Evolutionary conservation across 2,329 filamentous ascomycete genomes (phyloP), one percentile per base, ranked within the genome.

Genomic region (Kalaharituber pfeilii): DNA sequence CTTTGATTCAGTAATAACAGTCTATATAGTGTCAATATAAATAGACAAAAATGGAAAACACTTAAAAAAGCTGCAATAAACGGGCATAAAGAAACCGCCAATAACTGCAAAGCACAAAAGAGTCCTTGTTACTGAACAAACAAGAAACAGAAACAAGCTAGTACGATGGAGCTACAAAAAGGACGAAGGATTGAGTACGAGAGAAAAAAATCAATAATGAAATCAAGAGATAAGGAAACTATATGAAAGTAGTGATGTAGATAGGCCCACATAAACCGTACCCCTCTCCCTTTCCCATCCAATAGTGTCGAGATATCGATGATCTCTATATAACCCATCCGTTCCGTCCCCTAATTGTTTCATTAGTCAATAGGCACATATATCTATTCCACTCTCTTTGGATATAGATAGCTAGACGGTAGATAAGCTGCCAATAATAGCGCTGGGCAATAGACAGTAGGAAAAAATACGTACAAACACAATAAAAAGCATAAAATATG

Each of bases 91-190:
- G n/a, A 36, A 36, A 66, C 66, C 52, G 62, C 58, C 64, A 63
- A 64, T 65, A 66, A 57, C 53, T 62, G 60, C 58, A 63, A 58
- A 60, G 58, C 65, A 59, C 62, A 54, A 24, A 33, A n/a, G 28
- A 52, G 42, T 26, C 20, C 8, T 20, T 20, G 44, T 28, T n/a
- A 27, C 25, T 26, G 36, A 51, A 36, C 50, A 51, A 25, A 47
- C 15, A 39, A 56, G 26, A 50, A 20, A 49, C 49, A 25, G 28
- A 56, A 27, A 51, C 52, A 42, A 67, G 63, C 26, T 36, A 66
- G 65, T 64, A 62, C 65, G 67, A 67, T 65, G 66, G 65, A 66
- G 68, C 66, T 67, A 68, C 25, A 30, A 27, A 26, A 54, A 30
- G 22, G 22, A 25, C 33, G n/a, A 36, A 52, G 53, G 50, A 55